Evolutionary conservation across 805 yeast species (phyloP), one percentile per base, ranked within the genome.

Genomic region (Suhomyces pyralidae): DNA sequence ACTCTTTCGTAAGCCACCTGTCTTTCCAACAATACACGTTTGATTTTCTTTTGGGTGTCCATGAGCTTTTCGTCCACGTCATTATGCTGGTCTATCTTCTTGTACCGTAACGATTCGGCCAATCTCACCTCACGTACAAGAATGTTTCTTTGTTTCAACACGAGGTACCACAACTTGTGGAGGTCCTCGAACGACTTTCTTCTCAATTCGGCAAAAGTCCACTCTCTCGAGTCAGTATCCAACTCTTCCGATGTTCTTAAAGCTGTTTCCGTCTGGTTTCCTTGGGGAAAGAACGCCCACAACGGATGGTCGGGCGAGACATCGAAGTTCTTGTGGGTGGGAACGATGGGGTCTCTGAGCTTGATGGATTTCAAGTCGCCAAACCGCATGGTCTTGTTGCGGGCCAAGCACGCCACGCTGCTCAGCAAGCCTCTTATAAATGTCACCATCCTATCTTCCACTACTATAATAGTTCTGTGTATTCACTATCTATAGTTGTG

Each of bases 121-220:
- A 89, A 76, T 57, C 86, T 83, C 51, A 77, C 76, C 68, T 94
- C 98, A 60, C 97, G 80, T 32, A 83, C 84, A 52, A 93, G 69
- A 12, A 82, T 72, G 67, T 94, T 94, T 59, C 96, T 77, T 69
- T 94, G 97, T 65, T 83, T 88, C 58, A 93, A 71, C 59, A 92
- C 83, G 44, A 86, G 79, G 67, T 90, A 93, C 98, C 99, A 94
- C 61, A 94, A 76, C 36, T 84, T 81, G 69, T 94, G 99, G 61
- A 94, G 75, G 66, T 94, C 99, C 40, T 91, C 94, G 64, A 91
- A 94, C 15, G 90, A 83, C 69, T 94, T 94, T 56, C 96, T 81
- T 67, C 99, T 84, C 61, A 94, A 80, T 66, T 93, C 98, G 3
- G 90, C 86, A 50, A 91, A 78, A 5, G 86, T 73, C 99, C 99